Percentiles rank a stretch among this genome's conserved stretches.
Conservation (phyloP, 176 grass and related monocot species). For the Cymbopogon citratus region DNA sequence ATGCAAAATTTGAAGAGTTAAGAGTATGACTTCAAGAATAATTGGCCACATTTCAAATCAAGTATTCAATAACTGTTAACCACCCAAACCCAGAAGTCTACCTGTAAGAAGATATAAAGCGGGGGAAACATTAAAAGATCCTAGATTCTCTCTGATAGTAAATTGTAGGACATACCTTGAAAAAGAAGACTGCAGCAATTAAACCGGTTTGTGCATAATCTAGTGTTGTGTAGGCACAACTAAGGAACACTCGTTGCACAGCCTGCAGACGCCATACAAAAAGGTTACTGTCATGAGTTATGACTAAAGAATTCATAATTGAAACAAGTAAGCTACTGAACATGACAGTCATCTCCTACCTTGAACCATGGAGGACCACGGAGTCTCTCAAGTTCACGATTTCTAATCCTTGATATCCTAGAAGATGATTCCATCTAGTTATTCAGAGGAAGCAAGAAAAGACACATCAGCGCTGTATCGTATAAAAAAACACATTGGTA, state of each 20-base stretch:
- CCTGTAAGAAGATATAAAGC: conserved; percentile 1
- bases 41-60: neutral
- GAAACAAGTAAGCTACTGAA: conserved; percentile 19
- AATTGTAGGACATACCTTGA: conserved; percentile 63
- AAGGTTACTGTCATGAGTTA: neutral
- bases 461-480: conserved; percentile 25
- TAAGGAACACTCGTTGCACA: conserved; percentile 71
- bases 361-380: conserved; percentile 88
- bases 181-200: conserved; percentile 99
- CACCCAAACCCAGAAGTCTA: neutral
- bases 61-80: neutral
- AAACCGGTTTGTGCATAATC: conserved; percentile 98
- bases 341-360: conserved; percentile 38
- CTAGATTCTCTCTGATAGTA: neutral
- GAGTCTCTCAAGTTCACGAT: conserved; percentile 72
- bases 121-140: neutral
- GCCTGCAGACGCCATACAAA: conserved; percentile 49
- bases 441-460: conserved; percentile 21
- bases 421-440: conserved; percentile 98
- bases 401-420: conserved; percentile 96
- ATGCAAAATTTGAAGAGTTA: neutral
- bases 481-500: neutral
- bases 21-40: neutral
- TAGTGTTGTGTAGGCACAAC: conserved; percentile 67
- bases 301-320: neutral